These are phyloP conservation scores for Sclerospora graminicola DNA, from an alignment of 352 stramenopile genomes.

Conservation along the genomic window DNA sequence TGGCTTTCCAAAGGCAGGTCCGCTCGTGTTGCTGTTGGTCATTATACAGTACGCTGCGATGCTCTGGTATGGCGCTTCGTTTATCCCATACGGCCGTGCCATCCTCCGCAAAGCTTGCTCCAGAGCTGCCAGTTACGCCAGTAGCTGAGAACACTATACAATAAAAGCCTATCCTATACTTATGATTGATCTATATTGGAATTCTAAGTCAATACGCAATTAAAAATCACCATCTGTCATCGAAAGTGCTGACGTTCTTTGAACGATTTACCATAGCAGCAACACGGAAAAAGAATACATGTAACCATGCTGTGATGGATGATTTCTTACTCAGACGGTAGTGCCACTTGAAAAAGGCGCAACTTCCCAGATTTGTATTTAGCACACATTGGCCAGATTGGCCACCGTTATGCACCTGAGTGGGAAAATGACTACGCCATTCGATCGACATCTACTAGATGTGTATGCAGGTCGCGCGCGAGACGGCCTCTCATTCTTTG, in stretches of 20 bases:
- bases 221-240: no score
- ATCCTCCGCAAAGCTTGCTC: conserved; percentile 66
- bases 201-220: no score
- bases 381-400: background rate
- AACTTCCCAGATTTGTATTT: conserved; percentile 8
- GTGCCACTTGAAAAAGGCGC: no score
- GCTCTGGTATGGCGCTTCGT: conserved; percentile 78
- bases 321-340: no score
- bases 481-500: conserved; percentile 59
- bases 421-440: conserved; percentile 23
- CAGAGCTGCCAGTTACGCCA: conserved; percentile 48
- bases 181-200: no score
- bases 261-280: no score
- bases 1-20: conserved; percentile 52
- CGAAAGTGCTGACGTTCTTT: no score
- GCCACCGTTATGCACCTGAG: conserved; percentile 8
- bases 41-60: conserved; percentile 73
- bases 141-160: no score
- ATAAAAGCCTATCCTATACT: no score
- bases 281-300: no score
- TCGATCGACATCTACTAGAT: conserved; percentile 47
- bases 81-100: conserved; percentile 67
- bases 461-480: conserved; percentile 39
- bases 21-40: conserved; percentile 60
- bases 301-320: no score